These are phyloP conservation scores for Rutstroemia sp. DNA, from an alignment of 2,329 filamentous ascomycete genomes.

Conservation along the genomic window DNA sequence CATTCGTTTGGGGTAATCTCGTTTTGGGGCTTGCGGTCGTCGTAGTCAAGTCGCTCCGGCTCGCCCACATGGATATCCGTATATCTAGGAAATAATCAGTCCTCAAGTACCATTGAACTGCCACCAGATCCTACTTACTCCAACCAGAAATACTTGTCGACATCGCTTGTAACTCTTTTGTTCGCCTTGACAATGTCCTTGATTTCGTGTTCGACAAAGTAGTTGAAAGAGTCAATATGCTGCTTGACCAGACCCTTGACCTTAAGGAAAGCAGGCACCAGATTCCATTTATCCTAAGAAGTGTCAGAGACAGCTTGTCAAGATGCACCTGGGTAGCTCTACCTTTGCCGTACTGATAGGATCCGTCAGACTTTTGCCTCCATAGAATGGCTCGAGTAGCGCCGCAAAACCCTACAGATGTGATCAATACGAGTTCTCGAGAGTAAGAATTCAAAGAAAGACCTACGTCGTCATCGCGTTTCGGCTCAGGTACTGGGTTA, in stretches of 20 bases:
- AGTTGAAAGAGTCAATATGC: slow-evolving; percentile 87
- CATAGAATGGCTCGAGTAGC: slow-evolving; percentile 62
- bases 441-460: not conserved
- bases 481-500: slow-evolving; percentile 13
- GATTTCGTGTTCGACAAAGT: slow-evolving; percentile 92
- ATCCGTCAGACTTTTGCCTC: slow-evolving; percentile 58
- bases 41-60: slow-evolving; percentile 72
- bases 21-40: slow-evolving; percentile 60
- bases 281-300: slow-evolving; percentile 87
- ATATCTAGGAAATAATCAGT: slow-evolving; percentile 38
- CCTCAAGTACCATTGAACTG: not conserved
- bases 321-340: not conserved
- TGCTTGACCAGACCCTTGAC: slow-evolving; percentile 95
- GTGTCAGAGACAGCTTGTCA: slow-evolving; percentile 30
- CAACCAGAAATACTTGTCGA: slow-evolving; percentile 87
- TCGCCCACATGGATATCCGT: slow-evolving; percentile 82
- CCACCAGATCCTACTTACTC: slow-evolving; percentile 39
- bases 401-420: slow-evolving; percentile 46
- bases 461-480: slow-evolving; percentile 24
- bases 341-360: slow-evolving; percentile 57
- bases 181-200: slow-evolving; percentile 96
- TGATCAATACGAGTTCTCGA: not conserved
- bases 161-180: slow-evolving; percentile 80
- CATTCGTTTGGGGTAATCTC: slow-evolving; percentile 94
- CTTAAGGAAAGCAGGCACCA: slow-evolving; percentile 94